These are phyloP conservation scores for Prosopis cineraria DNA, from an alignment of 306 rosid genomes.

Conservation along the genomic window DNA sequence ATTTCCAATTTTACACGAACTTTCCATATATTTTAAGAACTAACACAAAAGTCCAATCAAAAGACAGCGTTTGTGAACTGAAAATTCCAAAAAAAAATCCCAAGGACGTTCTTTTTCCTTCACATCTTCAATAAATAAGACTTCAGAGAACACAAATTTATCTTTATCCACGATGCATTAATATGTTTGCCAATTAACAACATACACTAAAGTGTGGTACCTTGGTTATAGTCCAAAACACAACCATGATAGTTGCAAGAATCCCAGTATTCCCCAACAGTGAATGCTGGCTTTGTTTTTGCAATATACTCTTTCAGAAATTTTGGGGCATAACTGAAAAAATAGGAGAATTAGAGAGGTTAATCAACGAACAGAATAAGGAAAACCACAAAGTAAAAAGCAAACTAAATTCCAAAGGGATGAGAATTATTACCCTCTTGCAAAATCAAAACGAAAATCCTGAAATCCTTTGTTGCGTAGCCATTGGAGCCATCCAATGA, in stretches of 20 bases:
- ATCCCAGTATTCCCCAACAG: conserved; percentile 92
- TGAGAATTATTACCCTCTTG: conserved; percentile 63
- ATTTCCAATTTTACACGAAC: neutral
- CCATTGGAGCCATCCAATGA: conserved; percentile 81
- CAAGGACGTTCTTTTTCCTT: neutral
- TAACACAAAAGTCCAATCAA: neutral
- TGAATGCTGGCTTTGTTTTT: conserved; percentile 80
- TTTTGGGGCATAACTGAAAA: conserved; percentile 70
- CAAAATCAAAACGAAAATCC: conserved; percentile 94
- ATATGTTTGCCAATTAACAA: neutral
- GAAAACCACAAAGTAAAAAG: conserved; percentile 4
- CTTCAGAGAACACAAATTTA: neutral
- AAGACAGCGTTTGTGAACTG: neutral
- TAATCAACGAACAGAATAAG: neutral
- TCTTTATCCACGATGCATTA: neutral
- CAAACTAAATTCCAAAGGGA: neutral
- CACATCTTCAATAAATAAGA: neutral
- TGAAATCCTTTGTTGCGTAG: conserved; percentile 72
- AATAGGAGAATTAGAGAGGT: conserved; percentile 26
- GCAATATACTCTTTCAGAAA: conserved; percentile 84
- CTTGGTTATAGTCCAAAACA: conserved; percentile 87
- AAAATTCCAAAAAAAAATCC: neutral
- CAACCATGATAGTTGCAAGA: conserved; percentile 74
- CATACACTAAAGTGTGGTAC: conserved; percentile 35
- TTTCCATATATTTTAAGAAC: neutral